Evolutionary conservation across 768 basidiomycete genomes (phyloP).

Genomic region (Tulasnella sp.): DNA sequence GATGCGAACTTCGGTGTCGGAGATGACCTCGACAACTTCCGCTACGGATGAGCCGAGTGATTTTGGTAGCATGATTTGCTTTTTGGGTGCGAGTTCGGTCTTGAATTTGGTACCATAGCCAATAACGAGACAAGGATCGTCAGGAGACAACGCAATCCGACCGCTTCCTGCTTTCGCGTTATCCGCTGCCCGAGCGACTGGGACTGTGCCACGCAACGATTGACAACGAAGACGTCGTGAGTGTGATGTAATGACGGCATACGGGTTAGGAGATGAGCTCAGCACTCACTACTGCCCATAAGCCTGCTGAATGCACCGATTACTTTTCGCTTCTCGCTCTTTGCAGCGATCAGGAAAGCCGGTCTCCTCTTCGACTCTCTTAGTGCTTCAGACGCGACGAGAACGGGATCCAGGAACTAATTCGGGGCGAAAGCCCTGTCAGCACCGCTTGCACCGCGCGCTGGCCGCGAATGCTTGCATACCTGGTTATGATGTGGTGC

Average conservation of each 20-base stretch:
- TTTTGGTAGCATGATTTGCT: conserved; percentile 88
- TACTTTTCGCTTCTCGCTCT: conserved; percentile 77
- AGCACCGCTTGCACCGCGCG: background rate
- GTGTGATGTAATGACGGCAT: conserved; percentile 4
- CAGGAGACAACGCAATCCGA: conserved; percentile 64
- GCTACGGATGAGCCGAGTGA: conserved; percentile 73
- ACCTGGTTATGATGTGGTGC: conserved; percentile 94
- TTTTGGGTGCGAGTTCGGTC: conserved; percentile 70
- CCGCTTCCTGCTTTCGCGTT: conserved; percentile 77
- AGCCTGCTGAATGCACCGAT: conserved; percentile 80
- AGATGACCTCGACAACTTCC: conserved; percentile 85
- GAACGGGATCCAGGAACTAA: conserved; percentile 90
- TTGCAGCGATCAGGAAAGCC: conserved; percentile 85
- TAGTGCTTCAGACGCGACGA: conserved; percentile 82
- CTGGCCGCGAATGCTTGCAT: conserved; percentile 38
- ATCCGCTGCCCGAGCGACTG: conserved; percentile 91
- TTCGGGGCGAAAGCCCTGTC: background rate
- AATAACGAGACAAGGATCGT: conserved; percentile 79
- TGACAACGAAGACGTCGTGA: conserved; percentile 34
- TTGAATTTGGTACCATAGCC: conserved; percentile 83
- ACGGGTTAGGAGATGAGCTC: background rate
- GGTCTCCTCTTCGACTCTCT: conserved; percentile 81
- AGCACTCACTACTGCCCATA: conserved; percentile 80
- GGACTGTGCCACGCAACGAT: conserved; percentile 58
- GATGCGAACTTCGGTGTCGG: conserved; percentile 80